phyloP scores from a whole-genome alignment of 2,329 filamentous ascomycete species.

The Alternaria hordeiaustralica region DNA sequence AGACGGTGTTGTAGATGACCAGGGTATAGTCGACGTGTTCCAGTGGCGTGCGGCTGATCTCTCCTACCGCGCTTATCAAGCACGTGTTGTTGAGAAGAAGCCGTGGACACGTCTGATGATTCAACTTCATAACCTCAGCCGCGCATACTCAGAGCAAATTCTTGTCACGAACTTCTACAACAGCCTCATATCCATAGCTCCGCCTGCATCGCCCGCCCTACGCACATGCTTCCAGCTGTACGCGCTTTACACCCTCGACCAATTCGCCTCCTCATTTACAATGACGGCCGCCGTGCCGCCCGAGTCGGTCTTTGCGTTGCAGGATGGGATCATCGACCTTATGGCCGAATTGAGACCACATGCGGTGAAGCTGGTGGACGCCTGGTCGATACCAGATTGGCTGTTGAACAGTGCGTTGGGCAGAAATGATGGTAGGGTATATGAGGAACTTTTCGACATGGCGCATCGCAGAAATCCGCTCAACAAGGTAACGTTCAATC shows the following conservation, averaged over 20 bases:
- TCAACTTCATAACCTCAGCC: conserved; percentile 50
- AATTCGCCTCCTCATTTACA: conserved; percentile 54
- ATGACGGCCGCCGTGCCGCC: conserved; percentile 52
- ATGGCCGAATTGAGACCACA: conserved; percentile 59
- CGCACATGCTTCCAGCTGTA: conserved; percentile 57
- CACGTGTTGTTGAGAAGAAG: conserved; percentile 54
- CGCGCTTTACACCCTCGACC: conserved; percentile 56
- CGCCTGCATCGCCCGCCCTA: conserved; percentile 45
- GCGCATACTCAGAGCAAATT: conserved; percentile 58
- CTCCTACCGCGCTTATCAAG: conserved; percentile 52
- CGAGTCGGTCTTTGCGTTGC: conserved; percentile 51
- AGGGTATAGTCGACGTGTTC: conserved; percentile 54
- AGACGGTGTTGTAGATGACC: conserved; percentile 44
- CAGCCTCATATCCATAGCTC: conserved; percentile 36
- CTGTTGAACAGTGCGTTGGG: conserved; percentile 60
- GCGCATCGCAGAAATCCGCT: conserved; percentile 60
- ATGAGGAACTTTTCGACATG: conserved; percentile 60
- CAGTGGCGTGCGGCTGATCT: conserved; percentile 54
- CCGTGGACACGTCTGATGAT: conserved; percentile 57
- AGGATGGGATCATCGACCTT: conserved; percentile 52
- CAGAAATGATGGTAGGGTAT: conserved; percentile 59
- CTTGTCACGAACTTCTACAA: conserved; percentile 56
- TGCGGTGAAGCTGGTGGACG: conserved; percentile 59
- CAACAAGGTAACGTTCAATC: conserved; percentile 59
- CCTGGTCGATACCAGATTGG: conserved; percentile 62